Evolutionary conservation across 495 filamentous ascomycete genomes (phyloP), one percentile per base, ranked within the genome.

Genomic region (Hypomontagnella submonticulosa): DNA sequence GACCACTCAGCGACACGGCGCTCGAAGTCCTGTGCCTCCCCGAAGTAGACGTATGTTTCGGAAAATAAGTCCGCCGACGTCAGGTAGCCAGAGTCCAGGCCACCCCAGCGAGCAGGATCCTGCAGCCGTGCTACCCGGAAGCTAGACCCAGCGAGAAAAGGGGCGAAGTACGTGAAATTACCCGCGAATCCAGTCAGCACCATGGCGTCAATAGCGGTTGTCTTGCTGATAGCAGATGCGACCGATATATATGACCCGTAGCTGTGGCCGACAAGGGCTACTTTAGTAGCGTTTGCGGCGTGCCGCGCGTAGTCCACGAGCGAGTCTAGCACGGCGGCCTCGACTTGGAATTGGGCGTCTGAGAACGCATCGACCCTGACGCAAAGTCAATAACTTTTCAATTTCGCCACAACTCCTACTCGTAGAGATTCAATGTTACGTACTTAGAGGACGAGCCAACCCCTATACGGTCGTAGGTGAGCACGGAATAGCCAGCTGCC

Each of bases 381-480:
- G 30, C 4, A 16, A 6, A 3, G 12, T 12, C 2, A 30, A 15
- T 9, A 9, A 4, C 19, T 18, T 13, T 36, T 50, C 60, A 49
- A 15, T 20, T 3, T 20, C 3, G 23, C 13, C 11, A 15, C 19
- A 12, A 37, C 9, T 42, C 9, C 9, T 4, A 15, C 20, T 13
- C 4, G 4, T 18, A 15, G 7, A 11, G 9, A 4, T 19, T 1
- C n/a, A 16, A 10, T 6, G 7, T 11, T 8, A 20, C 55, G 18
- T 60, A 71, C 68, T 84, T 83, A 2, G 81, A 80, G 1, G 84
- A 87, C 20, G 79, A 81, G 30, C 83, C 85, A 9, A 88, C 77
- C 3, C 85, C 87, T 4, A 88, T 76, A 33, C 87, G 81, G 66
- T 89, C 85, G 33, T 81, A 85, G 11, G 74, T 76, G 40, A 88